A percentile compares a stretch with the other conserved stretches of the same genome.
These are phyloP conservation scores for Fusarium penzigii DNA, from an alignment of 2,329 filamentous ascomycete species.

Conservation along the genomic window DNA sequence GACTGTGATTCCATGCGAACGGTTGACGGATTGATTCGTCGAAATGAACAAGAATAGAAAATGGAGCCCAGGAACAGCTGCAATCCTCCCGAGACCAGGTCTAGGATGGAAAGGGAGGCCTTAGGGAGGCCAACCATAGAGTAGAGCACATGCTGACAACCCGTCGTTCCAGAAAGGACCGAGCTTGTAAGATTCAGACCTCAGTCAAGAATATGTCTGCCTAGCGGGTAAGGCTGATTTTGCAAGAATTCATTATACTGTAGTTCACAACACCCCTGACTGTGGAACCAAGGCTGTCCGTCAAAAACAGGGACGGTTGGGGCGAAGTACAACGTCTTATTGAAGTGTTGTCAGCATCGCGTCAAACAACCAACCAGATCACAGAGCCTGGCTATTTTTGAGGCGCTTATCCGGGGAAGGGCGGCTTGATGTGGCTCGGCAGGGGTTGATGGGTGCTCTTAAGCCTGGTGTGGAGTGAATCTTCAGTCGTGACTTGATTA, in stretches of 20 bases:
- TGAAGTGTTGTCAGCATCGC: conserved; percentile 20
- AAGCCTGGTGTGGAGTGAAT: not conserved
- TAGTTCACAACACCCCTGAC: too few species aligned
- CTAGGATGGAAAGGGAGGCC: not conserved
- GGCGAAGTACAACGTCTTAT: conserved; percentile 23
- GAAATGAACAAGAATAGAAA: too few species aligned
- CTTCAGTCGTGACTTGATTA: conserved; percentile 6
- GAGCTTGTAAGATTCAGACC: conserved; percentile 11
- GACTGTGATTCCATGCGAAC: too few species aligned
- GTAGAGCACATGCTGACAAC: not conserved
- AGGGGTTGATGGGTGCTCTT: conserved; percentile 5
- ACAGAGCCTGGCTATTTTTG: conserved; percentile 26
- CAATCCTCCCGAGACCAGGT: conserved; percentile 7
- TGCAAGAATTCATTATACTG: conserved; percentile 17
- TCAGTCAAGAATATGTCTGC: conserved; percentile 7
- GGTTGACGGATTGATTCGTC: too few species aligned
- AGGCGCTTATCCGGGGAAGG: conserved; percentile 23
- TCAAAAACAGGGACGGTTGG: conserved; percentile 8
- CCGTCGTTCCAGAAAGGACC: conserved; percentile 19
- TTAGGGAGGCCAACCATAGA: not conserved
- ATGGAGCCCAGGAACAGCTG: too few species aligned
- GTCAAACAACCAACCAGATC: conserved; percentile 21
- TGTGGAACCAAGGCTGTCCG: conserved; percentile 14
- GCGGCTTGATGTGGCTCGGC: conserved; percentile 11
- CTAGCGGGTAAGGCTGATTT: conserved; percentile 28